Conservation (phyloP, 306 rosid species). For the cucumber (Cucumis sativus) region DNA sequence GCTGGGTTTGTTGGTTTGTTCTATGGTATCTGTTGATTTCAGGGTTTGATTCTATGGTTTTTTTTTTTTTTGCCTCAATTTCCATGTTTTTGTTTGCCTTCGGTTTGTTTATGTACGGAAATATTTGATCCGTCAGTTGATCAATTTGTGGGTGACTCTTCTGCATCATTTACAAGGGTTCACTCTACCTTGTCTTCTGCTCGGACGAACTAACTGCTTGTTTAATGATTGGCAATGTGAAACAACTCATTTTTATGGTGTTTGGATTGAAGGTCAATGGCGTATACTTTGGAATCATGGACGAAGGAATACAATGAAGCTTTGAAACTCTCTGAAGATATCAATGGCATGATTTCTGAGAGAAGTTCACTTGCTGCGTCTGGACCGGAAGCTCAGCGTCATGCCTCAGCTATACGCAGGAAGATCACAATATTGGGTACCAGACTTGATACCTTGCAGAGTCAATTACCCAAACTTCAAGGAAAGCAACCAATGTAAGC, state of each 20-base stretch:
- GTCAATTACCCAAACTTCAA: slow-evolving; percentile 62
- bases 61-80: background rate
- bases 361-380: slow-evolving; percentile 48
- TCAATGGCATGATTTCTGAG: slow-evolving; percentile 82
- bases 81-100: background rate
- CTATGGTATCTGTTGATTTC: background rate
- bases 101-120: background rate
- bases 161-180: background rate
- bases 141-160: background rate
- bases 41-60: background rate
- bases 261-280: slow-evolving; percentile 52
- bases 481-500: slow-evolving; percentile 84
- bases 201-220: background rate
- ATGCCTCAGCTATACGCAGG: slow-evolving; percentile 86
- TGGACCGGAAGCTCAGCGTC: slow-evolving; percentile 90
- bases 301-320: slow-evolving; percentile 91
- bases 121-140: background rate
- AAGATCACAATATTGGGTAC: slow-evolving; percentile 92
- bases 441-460: slow-evolving; percentile 86
- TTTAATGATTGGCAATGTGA: background rate
- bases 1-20: background rate
- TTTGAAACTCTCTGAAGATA: slow-evolving; percentile 74
- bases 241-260: background rate
- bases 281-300: slow-evolving; percentile 88
- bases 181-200: background rate